Base-by-base conservation (phyloP, 75 land plant genomes). In the Selaginella moellendorffii region DNA sequence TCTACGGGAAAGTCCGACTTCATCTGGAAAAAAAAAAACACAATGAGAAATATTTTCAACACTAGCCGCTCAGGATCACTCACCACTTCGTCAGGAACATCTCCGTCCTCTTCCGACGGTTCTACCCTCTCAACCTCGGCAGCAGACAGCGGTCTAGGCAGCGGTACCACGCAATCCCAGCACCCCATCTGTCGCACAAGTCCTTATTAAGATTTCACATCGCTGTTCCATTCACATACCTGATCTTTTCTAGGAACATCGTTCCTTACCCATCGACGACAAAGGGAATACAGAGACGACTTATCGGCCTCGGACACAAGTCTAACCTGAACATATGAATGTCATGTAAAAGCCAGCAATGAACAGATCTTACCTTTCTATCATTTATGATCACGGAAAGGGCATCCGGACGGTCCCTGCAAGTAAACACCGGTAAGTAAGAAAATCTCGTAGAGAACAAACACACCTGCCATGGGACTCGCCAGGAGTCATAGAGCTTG, bases 211-310 rank as follows among this genome's bases (percentile, higher is more conserved):
- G 2, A 56, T 19, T 56, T 24, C 18, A 63, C 19, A 18, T 27
- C 14, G 19, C 18, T 63, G 1, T 29, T 26, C 20, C 26, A 65
- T 23, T 46, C 0, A 30, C 46, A 51, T 29, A 76, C 78, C 78
- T 74, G 77, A 68, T 76, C 78, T 63, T 74, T 68, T 29, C 71
- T 61, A 0, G 76, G 78, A 22, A 63, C 46, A 68, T 76, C 78
- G 54, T 76, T 76, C n/a, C 78, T 54, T 51, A 76, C 67, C 78
- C 78, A 76, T 52, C 78, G 78, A 27, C 78, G 78, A 68, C 78
- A 76, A 42, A 76, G 62, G 18, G 78, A 30, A 29, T 76, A 76
- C 28, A 76, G 54, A 36, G 78, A 71, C 18, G 77, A 52, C 22
- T 54, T 26, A 73, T 63, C 78, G 28, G 58, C 31, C 29, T 76